Evolutionary conservation across 768 basidiomycete genomes (phyloP), one percentile per base, ranked within the genome.

Genomic region (Suillus clintonianus): DNA sequence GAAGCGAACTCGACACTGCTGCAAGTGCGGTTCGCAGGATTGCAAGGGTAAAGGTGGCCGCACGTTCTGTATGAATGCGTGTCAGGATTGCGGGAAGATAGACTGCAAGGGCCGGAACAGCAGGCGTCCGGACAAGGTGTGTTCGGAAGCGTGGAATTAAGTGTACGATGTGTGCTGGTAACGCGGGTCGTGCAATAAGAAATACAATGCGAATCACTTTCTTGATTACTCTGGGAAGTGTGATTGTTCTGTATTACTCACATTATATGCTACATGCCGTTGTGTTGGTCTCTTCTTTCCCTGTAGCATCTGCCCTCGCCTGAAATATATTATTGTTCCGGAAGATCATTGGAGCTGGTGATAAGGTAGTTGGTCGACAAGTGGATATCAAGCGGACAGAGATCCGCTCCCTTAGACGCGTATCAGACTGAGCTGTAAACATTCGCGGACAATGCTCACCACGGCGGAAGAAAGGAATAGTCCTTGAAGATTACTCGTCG

Each of bases 21-120:
- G 88, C 73, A 94, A 94, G 77, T 93, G 91, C 62, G 91, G 91
- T 17, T 87, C 85, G 43, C 86, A 89, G 74, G 86, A 90, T 27
- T 94, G 91, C 74, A 93, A 92, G 72, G 91, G 91, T 56, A 93
- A 92, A 68, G 91, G 91, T 4, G 91, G 91, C 5, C 80, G 90
- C 43, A 79, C 79, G 50, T 92, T 91, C 71, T 94, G 91, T 71
- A 79, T 78, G 68, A 92, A 87, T 72, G 79, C 85, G 47, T 93
- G 91, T 67, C 89, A 91, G 77, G 91, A 94, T 74, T 94, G 92
- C 72, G 89, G 90, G n/a, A 89, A 89, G 79, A 68, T 89, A 66
- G 88, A 90, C 17, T 94, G 91, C 70, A 87, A 83, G 68, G 91
- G 91, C 30, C 80, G 91, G 75, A 92, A 91, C 70, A 90, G 88